Conservation (phyloP, 2,329 filamentous ascomycete species). For the Beauveria sp. region DNA sequence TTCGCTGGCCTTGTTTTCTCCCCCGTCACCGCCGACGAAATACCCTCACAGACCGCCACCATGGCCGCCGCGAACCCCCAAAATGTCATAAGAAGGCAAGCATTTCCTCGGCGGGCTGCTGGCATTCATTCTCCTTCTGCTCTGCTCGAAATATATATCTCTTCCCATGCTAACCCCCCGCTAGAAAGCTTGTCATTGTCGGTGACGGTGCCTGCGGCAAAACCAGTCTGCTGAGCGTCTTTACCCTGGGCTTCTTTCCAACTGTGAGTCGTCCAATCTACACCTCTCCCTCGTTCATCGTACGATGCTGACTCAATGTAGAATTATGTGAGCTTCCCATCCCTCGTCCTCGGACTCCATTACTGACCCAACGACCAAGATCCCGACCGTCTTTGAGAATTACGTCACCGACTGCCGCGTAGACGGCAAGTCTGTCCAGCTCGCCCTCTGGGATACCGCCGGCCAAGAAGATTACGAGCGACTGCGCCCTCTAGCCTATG, state of each 20-base stretch:
- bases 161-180: neutral
- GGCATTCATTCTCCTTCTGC: neutral
- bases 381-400: slow-evolving; percentile 98
- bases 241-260: slow-evolving; percentile 95
- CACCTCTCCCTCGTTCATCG: slow-evolving; percentile 11
- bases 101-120: neutral
- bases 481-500: slow-evolving; percentile 87
- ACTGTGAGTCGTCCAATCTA: slow-evolving; percentile 57
- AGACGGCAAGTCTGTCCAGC: slow-evolving; percentile 95
- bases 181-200: slow-evolving; percentile 91
- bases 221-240: slow-evolving; percentile 93
- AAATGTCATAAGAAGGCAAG: slow-evolving; percentile 13
- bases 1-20: neutral
- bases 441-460: slow-evolving; percentile 98
- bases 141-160: too few relatives aligned
- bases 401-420: slow-evolving; percentile 98
- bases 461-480: slow-evolving; percentile 98
- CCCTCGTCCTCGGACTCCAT: slow-evolving; percentile 1
- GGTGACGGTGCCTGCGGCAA: slow-evolving; percentile 97
- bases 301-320: slow-evolving; percentile 23
- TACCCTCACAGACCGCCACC: neutral
- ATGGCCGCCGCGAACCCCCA: slow-evolving; percentile 10
- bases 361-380: slow-evolving; percentile 41
- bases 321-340: slow-evolving; percentile 47
- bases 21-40: neutral